A percentile compares a stretch with the other conserved stretches of the same genome.
Conservation (phyloP, 352 stramenopile species). For the Globisporangium irregulare region DNA sequence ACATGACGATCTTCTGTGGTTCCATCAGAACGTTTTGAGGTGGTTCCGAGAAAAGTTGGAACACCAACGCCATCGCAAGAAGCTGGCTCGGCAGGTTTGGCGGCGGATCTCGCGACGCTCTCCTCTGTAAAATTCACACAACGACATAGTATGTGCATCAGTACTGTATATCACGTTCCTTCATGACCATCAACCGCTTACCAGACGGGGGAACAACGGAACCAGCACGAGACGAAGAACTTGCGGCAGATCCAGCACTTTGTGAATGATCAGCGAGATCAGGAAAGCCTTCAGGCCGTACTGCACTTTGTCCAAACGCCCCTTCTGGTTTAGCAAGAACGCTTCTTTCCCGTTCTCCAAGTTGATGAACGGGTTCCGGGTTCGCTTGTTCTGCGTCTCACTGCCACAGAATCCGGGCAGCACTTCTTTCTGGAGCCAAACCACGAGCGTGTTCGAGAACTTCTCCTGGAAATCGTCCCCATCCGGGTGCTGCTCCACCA, state of each 20-base stretch:
- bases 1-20: slow-evolving; percentile 76
- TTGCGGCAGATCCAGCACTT: slow-evolving; percentile 82
- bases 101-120: slow-evolving; percentile 65
- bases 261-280: slow-evolving; percentile 77
- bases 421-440: slow-evolving; percentile 87
- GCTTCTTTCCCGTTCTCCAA: slow-evolving; percentile 78
- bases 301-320: slow-evolving; percentile 76
- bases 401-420: slow-evolving; percentile 74
- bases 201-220: slow-evolving; percentile 74
- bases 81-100: slow-evolving; percentile 79
- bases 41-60: slow-evolving; percentile 82
- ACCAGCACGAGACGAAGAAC: slow-evolving; percentile 82
- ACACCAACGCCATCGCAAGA: slow-evolving; percentile 80
- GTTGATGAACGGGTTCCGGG: slow-evolving; percentile 81
- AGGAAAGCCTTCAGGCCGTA: slow-evolving; percentile 87
- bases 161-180: too few species aligned
- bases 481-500: slow-evolving; percentile 82
- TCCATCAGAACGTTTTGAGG: slow-evolving; percentile 79
- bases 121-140: slow-evolving; percentile 29
- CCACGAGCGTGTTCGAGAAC: slow-evolving; percentile 77
- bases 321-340: slow-evolving; percentile 81
- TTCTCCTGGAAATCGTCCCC: slow-evolving; percentile 84
- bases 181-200: slow-evolving; percentile 16
- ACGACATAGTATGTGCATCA: slow-evolving; percentile 1
- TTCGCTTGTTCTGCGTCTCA: slow-evolving; percentile 67